These are phyloP conservation scores for Botrytis hyacinthi DNA, from an alignment of 2,329 filamentous ascomycete species.

Conservation along the genomic window DNA sequence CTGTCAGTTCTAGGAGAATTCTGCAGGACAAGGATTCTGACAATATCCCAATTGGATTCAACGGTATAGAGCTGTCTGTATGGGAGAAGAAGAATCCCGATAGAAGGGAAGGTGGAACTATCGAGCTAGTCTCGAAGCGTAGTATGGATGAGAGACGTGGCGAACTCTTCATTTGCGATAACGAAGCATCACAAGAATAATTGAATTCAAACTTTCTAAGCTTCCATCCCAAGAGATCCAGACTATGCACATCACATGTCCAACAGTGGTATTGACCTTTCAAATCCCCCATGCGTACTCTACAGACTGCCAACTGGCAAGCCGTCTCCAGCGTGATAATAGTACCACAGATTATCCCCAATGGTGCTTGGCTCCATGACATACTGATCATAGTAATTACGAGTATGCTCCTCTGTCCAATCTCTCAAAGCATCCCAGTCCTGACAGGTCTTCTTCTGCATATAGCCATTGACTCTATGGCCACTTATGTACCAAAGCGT, in stretches of 20 bases:
- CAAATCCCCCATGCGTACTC: background rate
- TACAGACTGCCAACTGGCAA: background rate
- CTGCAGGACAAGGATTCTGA: background rate
- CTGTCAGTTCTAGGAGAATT: background rate
- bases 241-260: background rate
- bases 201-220: background rate
- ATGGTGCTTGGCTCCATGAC: background rate
- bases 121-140: background rate
- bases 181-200: background rate
- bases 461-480: background rate
- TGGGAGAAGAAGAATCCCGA: background rate
- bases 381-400: slow-evolving; percentile 9
- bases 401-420: slow-evolving; percentile 4
- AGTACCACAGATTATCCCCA: background rate
- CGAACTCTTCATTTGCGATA: background rate
- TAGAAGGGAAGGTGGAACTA: background rate
- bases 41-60: background rate
- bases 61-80: background rate
- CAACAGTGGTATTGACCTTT: background rate
- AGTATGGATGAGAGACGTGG: background rate
- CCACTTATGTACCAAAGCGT: slow-evolving; percentile 11
- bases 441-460: slow-evolving; percentile 11
- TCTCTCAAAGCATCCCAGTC: slow-evolving; percentile 21
- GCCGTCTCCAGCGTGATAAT: background rate
- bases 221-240: background rate